These are phyloP conservation scores for Rhodotorula toruloides DNA, from an alignment of 768 basidiomycete species.

Conservation along the genomic window DNA sequence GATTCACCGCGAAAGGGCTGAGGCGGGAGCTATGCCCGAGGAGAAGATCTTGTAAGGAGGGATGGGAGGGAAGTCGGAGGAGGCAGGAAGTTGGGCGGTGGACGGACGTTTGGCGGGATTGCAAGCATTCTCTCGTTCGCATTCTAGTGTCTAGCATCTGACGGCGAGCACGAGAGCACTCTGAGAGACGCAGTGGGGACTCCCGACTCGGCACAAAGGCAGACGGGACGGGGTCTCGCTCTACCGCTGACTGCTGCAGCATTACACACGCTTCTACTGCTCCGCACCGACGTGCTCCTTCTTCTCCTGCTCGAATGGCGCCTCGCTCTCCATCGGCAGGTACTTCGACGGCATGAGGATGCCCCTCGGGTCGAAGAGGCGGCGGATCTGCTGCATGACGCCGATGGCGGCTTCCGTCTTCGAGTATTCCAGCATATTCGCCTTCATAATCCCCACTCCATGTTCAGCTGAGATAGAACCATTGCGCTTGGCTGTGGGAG, in stretches of 20 bases:
- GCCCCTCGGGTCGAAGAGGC: slow-evolving; percentile 77
- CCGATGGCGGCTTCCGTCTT: slow-evolving; percentile 73
- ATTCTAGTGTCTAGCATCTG: too few relatives aligned
- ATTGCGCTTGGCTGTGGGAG: slow-evolving; percentile 51
- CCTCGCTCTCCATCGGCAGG: slow-evolving; percentile 13
- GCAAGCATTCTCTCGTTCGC: too few relatives aligned
- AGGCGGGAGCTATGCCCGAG: too few relatives aligned
- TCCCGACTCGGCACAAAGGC: not conserved
- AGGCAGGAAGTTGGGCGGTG: too few relatives aligned
- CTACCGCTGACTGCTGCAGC: too few relatives aligned
- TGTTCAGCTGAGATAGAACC: slow-evolving; percentile 97
- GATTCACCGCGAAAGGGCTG: slow-evolving; percentile 62
- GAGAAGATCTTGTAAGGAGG: too few relatives aligned
- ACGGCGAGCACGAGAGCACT: too few relatives aligned
- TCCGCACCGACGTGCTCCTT: too few relatives aligned
- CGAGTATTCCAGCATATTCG: slow-evolving; percentile 71
- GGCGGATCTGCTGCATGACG: slow-evolving; percentile 84
- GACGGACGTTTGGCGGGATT: too few relatives aligned
- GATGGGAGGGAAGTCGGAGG: too few relatives aligned
- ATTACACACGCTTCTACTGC: slow-evolving; percentile 1
- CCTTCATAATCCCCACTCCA: slow-evolving; percentile 91
- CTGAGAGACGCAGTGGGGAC: not conserved
- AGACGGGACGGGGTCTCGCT: not conserved
- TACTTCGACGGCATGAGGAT: slow-evolving; percentile 71
- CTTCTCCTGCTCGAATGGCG: slow-evolving; percentile 2